phyloP scores from a whole-genome alignment of 768 basidiomycete genomes.

The Cystofilobasidium macerans region DNA sequence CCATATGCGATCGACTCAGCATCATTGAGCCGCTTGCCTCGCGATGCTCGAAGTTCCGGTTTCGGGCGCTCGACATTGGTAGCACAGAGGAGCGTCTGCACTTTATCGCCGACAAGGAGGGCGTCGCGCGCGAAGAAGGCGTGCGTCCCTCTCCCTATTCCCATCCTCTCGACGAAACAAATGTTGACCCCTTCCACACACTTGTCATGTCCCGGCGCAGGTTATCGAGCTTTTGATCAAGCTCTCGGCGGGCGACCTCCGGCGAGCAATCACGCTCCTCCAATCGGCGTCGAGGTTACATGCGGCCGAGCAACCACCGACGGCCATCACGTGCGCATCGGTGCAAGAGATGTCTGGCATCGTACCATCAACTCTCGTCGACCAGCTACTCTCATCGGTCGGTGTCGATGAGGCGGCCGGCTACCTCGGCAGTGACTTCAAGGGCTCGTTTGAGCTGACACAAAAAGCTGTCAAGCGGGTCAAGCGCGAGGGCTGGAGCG shows the following conservation, averaged over 20 bases:
- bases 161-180: not conserved
- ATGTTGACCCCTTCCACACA: not conserved
- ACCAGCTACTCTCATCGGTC: conserved; percentile 55
- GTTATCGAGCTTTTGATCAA: conserved; percentile 64
- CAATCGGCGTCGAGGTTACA: conserved; percentile 89
- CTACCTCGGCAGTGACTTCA: conserved; percentile 24
- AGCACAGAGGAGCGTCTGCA: conserved; percentile 65
- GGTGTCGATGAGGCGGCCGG: conserved; percentile 52
- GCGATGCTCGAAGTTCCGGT: conserved; percentile 98
- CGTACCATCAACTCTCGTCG: conserved; percentile 64
- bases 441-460: conserved; percentile 46
- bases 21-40: conserved; percentile 98
- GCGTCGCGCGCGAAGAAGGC: conserved; percentile 44
- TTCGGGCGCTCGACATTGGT: conserved; percentile 72
- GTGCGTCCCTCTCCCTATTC: conserved; percentile 29
- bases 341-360: conserved; percentile 95
- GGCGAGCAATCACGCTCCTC: conserved; percentile 92
- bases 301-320: conserved; percentile 58
- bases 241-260: conserved; percentile 80
- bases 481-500: conserved; percentile 82
- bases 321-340: conserved; percentile 52
- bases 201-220: not conserved
- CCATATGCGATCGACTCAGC: conserved; percentile 41
- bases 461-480: conserved; percentile 56
- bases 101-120: conserved; percentile 68